A percentile compares a stretch with the other conserved stretches of the same genome.
phyloP scores from a whole-genome alignment of 176 grass and related monocot genomes.

The Panicum miliaceum region DNA sequence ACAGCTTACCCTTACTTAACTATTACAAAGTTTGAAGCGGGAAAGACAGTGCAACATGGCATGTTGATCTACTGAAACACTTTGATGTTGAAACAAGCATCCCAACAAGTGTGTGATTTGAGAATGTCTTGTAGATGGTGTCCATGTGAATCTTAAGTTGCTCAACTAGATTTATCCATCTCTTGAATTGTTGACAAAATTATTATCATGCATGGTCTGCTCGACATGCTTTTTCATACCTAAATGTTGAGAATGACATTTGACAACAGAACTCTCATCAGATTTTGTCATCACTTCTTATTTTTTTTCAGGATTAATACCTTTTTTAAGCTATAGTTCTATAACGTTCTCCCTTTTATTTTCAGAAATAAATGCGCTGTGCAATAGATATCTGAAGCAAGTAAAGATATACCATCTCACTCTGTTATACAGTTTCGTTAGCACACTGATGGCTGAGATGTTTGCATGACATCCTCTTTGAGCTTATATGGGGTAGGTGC shows the following conservation, averaged over 20 bases:
- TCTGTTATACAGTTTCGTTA: constrained; percentile 11
- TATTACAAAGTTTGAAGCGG: background rate
- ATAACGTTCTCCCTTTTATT: constrained; percentile 4
- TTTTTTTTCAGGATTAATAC: background rate
- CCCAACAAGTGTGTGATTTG: background rate
- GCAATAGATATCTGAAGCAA: constrained; percentile 9
- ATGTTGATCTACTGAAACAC: background rate
- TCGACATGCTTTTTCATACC: background rate
- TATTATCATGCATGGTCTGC: background rate
- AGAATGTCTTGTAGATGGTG: background rate
- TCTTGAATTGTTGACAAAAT: background rate
- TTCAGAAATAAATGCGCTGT: constrained; percentile 24
- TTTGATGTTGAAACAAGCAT: background rate
- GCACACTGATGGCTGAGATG: constrained; percentile 34
- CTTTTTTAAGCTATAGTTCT: constrained; percentile 29
- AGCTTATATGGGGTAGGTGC: constrained; percentile 73
- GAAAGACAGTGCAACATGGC: background rate
- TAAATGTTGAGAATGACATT: background rate
- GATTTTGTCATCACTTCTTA: constrained; percentile 26
- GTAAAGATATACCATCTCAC: constrained; percentile 19
- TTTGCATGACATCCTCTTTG: constrained; percentile 31
- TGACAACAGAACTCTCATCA: background rate
- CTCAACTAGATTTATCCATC: constrained; percentile 7
- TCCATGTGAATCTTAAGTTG: background rate
- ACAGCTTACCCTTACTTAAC: background rate